Conservation (phyloP, 75 land plant species). For the Selaginella tamariscina region DNA sequence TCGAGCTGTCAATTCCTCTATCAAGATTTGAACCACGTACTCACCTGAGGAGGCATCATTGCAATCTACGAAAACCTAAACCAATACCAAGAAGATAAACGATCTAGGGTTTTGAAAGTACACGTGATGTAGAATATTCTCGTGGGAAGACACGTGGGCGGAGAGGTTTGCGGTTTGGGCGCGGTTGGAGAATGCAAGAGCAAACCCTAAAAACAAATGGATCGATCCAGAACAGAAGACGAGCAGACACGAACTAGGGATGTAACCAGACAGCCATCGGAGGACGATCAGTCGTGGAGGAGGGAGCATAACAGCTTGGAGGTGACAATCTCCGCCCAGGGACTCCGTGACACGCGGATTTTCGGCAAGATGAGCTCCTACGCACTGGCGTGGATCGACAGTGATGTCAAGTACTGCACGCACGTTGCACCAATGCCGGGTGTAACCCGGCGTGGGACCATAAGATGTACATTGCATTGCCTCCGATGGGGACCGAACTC, state of each 20-base stretch:
- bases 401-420: neutral
- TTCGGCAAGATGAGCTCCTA: neutral
- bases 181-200: neutral
- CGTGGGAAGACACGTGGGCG: neutral
- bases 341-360: neutral
- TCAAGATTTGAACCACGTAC: too few species aligned
- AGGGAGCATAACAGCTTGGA: neutral
- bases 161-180: constrained; percentile 1
- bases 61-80: neutral
- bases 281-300: too few species aligned
- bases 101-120: too few species aligned
- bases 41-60: neutral
- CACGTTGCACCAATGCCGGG: neutral
- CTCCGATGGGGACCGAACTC: neutral
- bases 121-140: too few species aligned
- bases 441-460: neutral
- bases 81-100: too few species aligned
- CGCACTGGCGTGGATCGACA: neutral
- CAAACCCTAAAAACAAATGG: neutral
- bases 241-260: neutral
- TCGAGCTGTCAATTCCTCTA: too few species aligned
- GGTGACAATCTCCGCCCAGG: neutral
- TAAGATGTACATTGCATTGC: neutral
- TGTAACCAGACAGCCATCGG: too few species aligned
- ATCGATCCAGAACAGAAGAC: neutral